Base-by-base conservation (phyloP, 371 early-diverging fungal genomes). In the Apophysomyces variabilis region DNA sequence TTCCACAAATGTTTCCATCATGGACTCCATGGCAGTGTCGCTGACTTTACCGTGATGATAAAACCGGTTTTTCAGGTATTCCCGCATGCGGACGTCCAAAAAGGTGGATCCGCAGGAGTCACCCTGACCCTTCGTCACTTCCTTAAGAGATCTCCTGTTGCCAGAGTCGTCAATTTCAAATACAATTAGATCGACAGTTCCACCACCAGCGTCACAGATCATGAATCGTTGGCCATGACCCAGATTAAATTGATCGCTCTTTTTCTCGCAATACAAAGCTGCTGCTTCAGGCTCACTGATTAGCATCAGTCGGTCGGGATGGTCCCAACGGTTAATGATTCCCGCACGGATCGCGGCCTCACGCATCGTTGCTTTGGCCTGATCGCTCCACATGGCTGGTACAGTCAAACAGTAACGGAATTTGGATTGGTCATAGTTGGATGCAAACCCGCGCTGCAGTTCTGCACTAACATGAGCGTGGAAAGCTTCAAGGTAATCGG, bases 121-220 rank as follows among this genome's bases (percentile, higher is more conserved):
- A 66, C 86, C 86, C 57, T 71, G 73, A 58, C 86, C 82, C 66
- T 81, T 80, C 14, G 85, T 83, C 26, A 84, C 80, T 70, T 84
- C 85, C 62, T 80, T 77, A 32, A 84, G 68, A 16, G 82, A 74
- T 61, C 80, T 72, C 63, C 76, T 66, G 43, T 69, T 65, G 21
- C 74, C 72, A 37, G 77, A 76, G 64, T 78, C 79, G 59, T 81
- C 82, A 66, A 78, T 77, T 62, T 78, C 79, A 64, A 81, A 77
- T 14, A 78, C 82, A 60, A 82, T 86, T 61, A 88, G 60, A 72
- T 88, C 88, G 1, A 88, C 87, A 5, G 88, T 88, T 61, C 88
- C 87, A 66, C 88, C 88, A 67, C 88, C 88, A 38, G 87, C 87
- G 73, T 88, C 88, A 66, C 85, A 85, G 58, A 88, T 86, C 81